Base-by-base conservation (phyloP, 148 eudicot species). In the Persicaria tinctoria region DNA sequence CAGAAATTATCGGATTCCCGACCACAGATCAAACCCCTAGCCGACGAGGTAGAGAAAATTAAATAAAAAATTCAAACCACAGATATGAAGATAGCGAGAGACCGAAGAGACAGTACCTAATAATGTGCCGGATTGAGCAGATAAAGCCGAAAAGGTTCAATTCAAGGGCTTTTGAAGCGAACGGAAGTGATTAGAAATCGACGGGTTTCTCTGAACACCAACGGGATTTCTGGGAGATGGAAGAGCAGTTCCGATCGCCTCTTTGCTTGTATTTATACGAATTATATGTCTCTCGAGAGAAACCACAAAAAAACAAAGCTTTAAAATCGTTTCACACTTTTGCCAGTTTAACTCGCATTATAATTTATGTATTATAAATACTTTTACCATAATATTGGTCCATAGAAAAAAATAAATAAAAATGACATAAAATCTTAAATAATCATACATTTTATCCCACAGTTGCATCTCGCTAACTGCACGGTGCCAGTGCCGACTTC, bases 91-190 rank as follows among this genome's bases (percentile, higher is more conserved):
- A 66, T 10, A 44, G 16, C 70, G 48, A 41, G 48, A 41, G 32
- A 66, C 14, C 11, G 17, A 66, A 66, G 70, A 66, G 70, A 66
- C 46, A 32, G 70, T 66, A 66, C 70, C 70, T 64, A 13, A 38
- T 18, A 38, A 64, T 64, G 46, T 12, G 12, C 45, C 46, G 70
- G 8, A n/a, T 4, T 38, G 4, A 38, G 47, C 47, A 10, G 70
- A 41, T 41, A 46, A 64, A 64, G 41, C 12, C 47, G 70, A 38
- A 7, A 11, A 5, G 46, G 13, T 41, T 41, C 70, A 38, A 64
- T 41, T 38, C 1, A 11, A 38, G 9, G 16, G 47, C 3, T 11
- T 64, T 32, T 4, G 3, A 13, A 41, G n/a, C 6, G 48, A 66
- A 14, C 47, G 17, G 47, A 66, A 66, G n/a, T n/a, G 47, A 38